Evolutionary conservation across 495 filamentous ascomycete species (phyloP).

Genomic region (Trichocladium uniseriatum): DNA sequence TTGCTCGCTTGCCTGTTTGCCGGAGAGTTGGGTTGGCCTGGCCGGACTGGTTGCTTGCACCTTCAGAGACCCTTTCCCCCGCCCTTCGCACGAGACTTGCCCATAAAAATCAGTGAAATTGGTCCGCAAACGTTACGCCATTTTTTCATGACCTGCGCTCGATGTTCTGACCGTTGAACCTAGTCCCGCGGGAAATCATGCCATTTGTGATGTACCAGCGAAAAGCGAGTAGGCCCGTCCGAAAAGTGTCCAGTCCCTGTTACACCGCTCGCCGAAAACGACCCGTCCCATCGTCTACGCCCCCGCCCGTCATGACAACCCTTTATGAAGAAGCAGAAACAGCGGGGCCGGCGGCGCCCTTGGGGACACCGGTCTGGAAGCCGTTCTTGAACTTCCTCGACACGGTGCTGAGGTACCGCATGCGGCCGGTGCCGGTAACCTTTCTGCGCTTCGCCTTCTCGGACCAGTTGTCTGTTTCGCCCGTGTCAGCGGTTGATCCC

Average conservation of each 20-base stretch:
- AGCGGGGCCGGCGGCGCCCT: conserved; percentile 64
- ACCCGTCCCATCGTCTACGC: conserved; percentile 21
- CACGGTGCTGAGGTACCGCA: conserved; percentile 83
- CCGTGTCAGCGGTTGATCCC: conserved; percentile 11
- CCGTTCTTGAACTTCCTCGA: conserved; percentile 90
- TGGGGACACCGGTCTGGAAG: conserved; percentile 83
- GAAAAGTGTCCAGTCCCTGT: conserved; percentile 20
- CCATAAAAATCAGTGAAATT: conserved; percentile 8
- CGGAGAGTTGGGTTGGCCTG: not conserved
- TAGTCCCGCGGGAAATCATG: conserved; percentile 26
- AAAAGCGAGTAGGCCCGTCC: conserved; percentile 22
- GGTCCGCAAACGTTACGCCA: conserved; percentile 24
- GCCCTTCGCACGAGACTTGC: conserved; percentile 4
- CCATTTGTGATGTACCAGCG: conserved; percentile 23
- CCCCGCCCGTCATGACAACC: conserved; percentile 17
- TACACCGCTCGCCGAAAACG: conserved; percentile 29
- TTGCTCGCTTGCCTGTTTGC: not conserved
- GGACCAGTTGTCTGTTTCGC: conserved; percentile 80
- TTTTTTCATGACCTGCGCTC: conserved; percentile 27
- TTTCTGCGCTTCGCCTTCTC: conserved; percentile 99
- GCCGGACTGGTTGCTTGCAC: not conserved
- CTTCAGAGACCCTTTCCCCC: not conserved
- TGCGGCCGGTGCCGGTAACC: conserved; percentile 92
- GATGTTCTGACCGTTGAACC: conserved; percentile 23
- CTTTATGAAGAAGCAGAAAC: conserved; percentile 14